Conservation (phyloP, 192 early-diverging fungal species). For the Mortierella alpina region DNA sequence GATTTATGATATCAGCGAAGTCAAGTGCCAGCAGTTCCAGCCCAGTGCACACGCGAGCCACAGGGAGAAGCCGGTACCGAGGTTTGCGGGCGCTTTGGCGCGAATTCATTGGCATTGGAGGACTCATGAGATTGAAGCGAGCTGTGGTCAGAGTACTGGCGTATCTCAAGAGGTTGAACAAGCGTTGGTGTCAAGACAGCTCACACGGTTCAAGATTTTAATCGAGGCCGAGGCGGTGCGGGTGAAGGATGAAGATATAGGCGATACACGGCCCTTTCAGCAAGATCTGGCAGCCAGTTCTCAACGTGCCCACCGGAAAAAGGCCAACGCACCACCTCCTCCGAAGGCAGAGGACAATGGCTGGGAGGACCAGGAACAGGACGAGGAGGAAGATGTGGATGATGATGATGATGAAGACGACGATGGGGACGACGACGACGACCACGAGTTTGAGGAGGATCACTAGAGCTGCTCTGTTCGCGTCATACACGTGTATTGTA, state of each 20-base stretch:
- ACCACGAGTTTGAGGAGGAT: too few species aligned
- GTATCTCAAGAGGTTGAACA: background rate
- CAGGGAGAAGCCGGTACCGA: slow-evolving; percentile 29
- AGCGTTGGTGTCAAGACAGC: slow-evolving; percentile 9
- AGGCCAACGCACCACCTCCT: too few species aligned
- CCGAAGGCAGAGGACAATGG: background rate
- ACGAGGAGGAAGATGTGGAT: slow-evolving; percentile 4
- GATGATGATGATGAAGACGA: background rate
- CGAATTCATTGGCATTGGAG: slow-evolving; percentile 27
- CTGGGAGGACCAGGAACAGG: slow-evolving; percentile 1
- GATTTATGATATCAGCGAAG: slow-evolving; percentile 36
- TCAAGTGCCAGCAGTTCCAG: slow-evolving; percentile 46
- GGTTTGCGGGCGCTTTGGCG: slow-evolving; percentile 5
- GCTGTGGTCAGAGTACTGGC: background rate
- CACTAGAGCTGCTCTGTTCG: too few species aligned
- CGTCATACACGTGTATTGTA: too few species aligned
- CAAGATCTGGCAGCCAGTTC: too few species aligned
- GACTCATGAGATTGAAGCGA: background rate
- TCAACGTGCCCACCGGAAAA: too few species aligned
- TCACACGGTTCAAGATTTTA: slow-evolving; percentile 19
- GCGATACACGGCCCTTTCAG: too few species aligned
- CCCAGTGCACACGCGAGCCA: slow-evolving; percentile 16
- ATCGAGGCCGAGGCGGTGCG: slow-evolving; percentile 37
- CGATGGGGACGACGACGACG: background rate
- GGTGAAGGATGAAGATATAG: too few species aligned